Conservation (phyloP, 345 rosid genomes). For the Eucalyptus sp. region DNA sequence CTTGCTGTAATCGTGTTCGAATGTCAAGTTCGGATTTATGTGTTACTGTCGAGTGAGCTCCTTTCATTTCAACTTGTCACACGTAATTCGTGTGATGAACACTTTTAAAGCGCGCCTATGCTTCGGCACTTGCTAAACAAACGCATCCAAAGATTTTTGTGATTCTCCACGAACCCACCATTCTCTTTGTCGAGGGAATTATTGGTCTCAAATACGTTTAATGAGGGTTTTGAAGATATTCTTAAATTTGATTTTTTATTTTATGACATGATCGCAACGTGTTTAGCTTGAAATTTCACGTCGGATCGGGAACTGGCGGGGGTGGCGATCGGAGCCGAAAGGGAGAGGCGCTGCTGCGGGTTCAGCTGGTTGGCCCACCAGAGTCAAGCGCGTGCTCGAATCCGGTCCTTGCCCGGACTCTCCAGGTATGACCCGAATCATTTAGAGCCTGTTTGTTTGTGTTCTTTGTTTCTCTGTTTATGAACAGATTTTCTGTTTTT, state of each 20-base stretch:
- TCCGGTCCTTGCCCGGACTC: background rate
- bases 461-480: too few species aligned
- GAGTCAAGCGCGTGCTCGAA: background rate
- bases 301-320: background rate
- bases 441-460: background rate
- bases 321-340: background rate
- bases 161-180: background rate
- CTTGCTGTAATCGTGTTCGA: background rate
- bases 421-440: background rate
- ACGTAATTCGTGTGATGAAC: background rate
- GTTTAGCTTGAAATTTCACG: background rate
- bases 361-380: background rate
- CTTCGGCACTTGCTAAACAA: background rate
- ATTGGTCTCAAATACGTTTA: too few species aligned
- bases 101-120: background rate
- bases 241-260: background rate
- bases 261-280: accelerated
- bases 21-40: background rate
- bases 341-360: background rate
- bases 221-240: background rate
- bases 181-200: background rate
- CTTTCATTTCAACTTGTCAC: background rate
- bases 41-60: background rate
- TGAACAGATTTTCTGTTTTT: too few species aligned
- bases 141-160: background rate